A percentile compares a stretch with the other conserved stretches of the same genome.
Evolutionary conservation across 1,139 yeast species (phyloP).

Genomic region (Kodamaea sp.): DNA sequence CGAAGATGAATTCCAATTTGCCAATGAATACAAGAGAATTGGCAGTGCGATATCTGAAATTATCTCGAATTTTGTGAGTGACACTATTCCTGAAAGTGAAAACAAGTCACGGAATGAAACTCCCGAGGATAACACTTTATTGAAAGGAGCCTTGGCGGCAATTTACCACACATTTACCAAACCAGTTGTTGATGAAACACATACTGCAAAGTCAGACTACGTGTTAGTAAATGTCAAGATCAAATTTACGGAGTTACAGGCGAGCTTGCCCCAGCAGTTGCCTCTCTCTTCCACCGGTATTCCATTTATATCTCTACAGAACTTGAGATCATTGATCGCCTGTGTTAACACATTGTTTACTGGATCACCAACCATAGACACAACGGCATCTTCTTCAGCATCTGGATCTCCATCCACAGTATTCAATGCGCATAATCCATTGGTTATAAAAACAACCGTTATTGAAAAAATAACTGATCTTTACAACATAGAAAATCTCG

Average conservation of each 20-base stretch:
- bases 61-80: conserved; percentile 28
- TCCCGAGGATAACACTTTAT: conserved; percentile 27
- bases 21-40: conserved; percentile 27
- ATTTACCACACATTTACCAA: conserved; percentile 43
- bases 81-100: conserved; percentile 16
- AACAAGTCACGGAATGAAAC: conserved; percentile 9
- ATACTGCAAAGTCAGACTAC: conserved; percentile 39
- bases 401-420: conserved; percentile 4
- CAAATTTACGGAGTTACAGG: conserved; percentile 61
- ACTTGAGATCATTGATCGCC: conserved; percentile 59
- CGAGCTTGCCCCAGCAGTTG: conserved; percentile 51
- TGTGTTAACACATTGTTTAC: conserved; percentile 46
- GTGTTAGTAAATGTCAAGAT: conserved; percentile 66
- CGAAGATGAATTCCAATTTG: conserved; percentile 23
- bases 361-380: conserved; percentile 8
- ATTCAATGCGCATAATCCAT: conserved; percentile 22
- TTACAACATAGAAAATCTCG: conserved; percentile 45
- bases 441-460: conserved; percentile 54
- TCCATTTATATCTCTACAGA: conserved; percentile 59
- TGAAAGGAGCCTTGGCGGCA: conserved; percentile 46
- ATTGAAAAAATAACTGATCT: conserved; percentile 61
- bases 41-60: conserved; percentile 29
- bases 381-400: conserved; percentile 1
- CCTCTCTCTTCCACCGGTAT: conserved; percentile 58
- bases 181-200: conserved; percentile 8